Evolutionary conservation across 2,329 filamentous ascomycete genomes (phyloP), one percentile per base, ranked within the genome.

Genomic region (Lasiodiplodia hormozganensis): DNA sequence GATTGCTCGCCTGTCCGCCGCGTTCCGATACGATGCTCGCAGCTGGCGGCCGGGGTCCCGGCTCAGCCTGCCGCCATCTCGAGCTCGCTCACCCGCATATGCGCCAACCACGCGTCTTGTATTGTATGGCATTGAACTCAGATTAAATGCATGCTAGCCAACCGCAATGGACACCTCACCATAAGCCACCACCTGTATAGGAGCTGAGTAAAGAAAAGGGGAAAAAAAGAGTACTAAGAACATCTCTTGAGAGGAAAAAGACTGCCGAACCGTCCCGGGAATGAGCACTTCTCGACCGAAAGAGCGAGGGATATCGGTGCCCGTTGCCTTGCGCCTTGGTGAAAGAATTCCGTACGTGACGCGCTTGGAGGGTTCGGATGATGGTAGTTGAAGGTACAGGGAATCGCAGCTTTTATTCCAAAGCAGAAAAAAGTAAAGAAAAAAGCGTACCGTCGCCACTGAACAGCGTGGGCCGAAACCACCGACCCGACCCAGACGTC

Each of bases 401-500:
- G 66, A 68, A 68, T 53, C 57, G 62, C 62, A 62, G 66, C 66
- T 68, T 68, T 68, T 68, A 68, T 68, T 68, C 66, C 56, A 68
- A 68, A 68, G 66, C 66, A 68, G 66, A 68, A 31, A 53, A 21
- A 34, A 47, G 47, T 31, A 54, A 60, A 68, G 65, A 21, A 68
- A 21, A 62, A 62, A 68, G 36, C 28, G 57, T 62, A 62, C 66
- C 57, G 38, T 62, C 56, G 66, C 66, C 49, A 58, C 66, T 68
- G 36, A 58, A 62, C 66, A 62, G 47, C 49, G 36, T 54, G 57
- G 66, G 57, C 66, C 57, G 56, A 62, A 68, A 68, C 65, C 65
- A 67, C 51, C 51, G 56, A 68, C 66, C 66, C 57, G 49, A 58
- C 62, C 66, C 49, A 68, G 66, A 68, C 66, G 56, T 54, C 21